A percentile compares a stretch with the other conserved stretches of the same genome.
Conservation (phyloP, 306 rosid genomes). For the Vigna hirtella region DNA sequence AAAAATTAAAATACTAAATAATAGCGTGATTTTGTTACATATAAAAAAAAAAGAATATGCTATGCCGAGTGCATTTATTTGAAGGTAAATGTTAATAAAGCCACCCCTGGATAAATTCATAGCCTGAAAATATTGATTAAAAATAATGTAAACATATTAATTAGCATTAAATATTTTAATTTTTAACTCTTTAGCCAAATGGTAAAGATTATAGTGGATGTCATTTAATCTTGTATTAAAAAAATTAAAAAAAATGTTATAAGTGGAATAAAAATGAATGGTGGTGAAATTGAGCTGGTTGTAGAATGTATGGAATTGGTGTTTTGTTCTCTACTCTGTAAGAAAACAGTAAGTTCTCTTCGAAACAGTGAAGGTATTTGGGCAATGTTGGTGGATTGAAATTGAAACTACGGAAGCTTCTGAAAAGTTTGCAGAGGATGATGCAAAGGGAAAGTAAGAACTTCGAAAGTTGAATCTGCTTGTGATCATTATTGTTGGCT, state of each 20-base stretch:
- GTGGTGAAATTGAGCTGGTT: no score
- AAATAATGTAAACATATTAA: not conserved
- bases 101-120: not conserved
- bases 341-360: no score
- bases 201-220: not conserved
- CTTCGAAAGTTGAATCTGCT: not conserved
- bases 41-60: no score
- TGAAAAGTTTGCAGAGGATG: not conserved
- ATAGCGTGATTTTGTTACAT: no score
- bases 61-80: not conserved
- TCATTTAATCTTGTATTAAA: not conserved
- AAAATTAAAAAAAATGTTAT: no score
- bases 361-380: not conserved
- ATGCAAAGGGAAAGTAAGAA: not conserved
- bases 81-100: not conserved
- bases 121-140: no score
- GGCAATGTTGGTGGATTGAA: not conserved
- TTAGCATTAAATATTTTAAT: not conserved
- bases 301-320: no score
- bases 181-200: no score
- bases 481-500: not conserved
- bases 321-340: no score
- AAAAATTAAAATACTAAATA: no score
- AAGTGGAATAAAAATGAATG: no score
- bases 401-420: not conserved